Base-by-base conservation (phyloP, 1,284 basidiomycete genomes). In the Phylloporus sp. region DNA sequence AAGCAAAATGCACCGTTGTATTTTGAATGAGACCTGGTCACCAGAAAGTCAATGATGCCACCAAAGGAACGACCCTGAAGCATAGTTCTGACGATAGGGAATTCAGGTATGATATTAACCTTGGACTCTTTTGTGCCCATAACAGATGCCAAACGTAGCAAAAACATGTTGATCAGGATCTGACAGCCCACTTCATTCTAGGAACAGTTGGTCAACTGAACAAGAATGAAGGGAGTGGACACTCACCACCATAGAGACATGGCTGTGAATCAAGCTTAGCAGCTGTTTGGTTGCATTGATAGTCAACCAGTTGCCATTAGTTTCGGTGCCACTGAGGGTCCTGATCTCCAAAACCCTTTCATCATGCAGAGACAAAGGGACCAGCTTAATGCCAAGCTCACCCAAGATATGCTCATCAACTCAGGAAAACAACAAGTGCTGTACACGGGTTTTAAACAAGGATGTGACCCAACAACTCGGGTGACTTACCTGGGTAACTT, bases 171-270 rank as follows among this genome's bases (percentile, higher is more conserved):
- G 28, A 55, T 22, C 8, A 55, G 6, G 6, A 55, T n/a, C 31
- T 39, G 12, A 42, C 24, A 54, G 24, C 52, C 52, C 11, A 18
- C 52, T 54, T 54, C 24, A 28, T 39, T 54, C 52, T 54, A 50
- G 8, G 22, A 24, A 54, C 39, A 10, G 51, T 17, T 12, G 18
- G 34, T 4, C 11, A 26, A n/a, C n/a, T 2, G 24, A 20, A 39
- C 8, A 39, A 39, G 15, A 1, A 18, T 28, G 6, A 47, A 26
- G 17, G 10, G 2, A 46, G 11, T 4, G 10, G 10, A n/a, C n/a
- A n/a, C 56, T 58, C 37, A 58, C 56, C 1, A 50, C 47, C 24
- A 46, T 40, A 6, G 56, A 58, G 56, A 50, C 47, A 40, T 50
- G 56, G 13, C 18, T 40, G 8, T 22, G 28, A 10, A 58, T 24